Evolutionary conservation across 257 asterid genomes (phyloP), one percentile per base, ranked within the genome.

Genomic region (Nicotiana knightiana): DNA sequence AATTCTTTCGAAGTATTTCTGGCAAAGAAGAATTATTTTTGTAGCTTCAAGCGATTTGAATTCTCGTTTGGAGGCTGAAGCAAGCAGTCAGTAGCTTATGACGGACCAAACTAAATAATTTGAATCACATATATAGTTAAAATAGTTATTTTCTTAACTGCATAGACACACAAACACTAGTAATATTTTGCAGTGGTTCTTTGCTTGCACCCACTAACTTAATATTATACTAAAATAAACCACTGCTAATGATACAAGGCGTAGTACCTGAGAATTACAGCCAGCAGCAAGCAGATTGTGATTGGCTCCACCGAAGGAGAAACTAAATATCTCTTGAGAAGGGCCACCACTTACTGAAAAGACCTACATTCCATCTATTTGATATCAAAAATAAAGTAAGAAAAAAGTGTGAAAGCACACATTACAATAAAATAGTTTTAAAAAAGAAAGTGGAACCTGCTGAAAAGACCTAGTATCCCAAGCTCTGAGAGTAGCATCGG

Each of bases 391-490:
- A 43, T 43, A 67, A 51, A 83, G 51, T 53, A 78, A 35, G 1
- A 66, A 66, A 24, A 32, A 32, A 16, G 33, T 5, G 39, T 73
- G 18, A 54, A 4, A 54, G 33, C 24, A 46, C 21, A 67, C 48
- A 32, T 9, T 73, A 21, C 61, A 73, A 48, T 59, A 17, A 21
- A 5, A 28, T 43, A 61, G 55, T 24, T 6, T 37, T 15, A 30
- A 32, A 32, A 24, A 5, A 43, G 39, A 16, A 30, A 37, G 17
- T 75, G 11, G 82, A 81, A 91, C 99, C 98, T 94, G 97, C 79
- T 89, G 92, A 81, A 87, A 92, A 64, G 96, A 89, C 90, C 99
- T 87, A 28, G 97, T 86, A 84, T 96, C 99, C 99, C 99, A 96
- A 81, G 97, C 97, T 93, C 98, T 87, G 70, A 96, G 54, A 37